Base-by-base conservation (phyloP, 2,329 filamentous ascomycete species). In the Graphiopsis chlorocephala region DNA sequence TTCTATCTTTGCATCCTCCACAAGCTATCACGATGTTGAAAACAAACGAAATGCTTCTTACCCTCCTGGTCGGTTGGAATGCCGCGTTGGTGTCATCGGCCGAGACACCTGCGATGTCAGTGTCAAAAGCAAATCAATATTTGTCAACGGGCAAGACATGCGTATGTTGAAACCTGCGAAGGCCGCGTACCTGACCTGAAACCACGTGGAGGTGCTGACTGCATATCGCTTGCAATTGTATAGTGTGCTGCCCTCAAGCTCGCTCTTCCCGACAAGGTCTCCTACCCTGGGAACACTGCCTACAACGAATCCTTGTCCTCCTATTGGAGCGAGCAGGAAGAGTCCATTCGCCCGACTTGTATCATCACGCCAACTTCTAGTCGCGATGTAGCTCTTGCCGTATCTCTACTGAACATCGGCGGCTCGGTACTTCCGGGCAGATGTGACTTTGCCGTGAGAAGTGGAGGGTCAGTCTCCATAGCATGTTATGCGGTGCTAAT, bases 261-360 rank as follows among this genome's bases (percentile, higher is more conserved):
- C 26, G 65, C 45, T 4, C 50, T 67, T 1, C 35, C 50, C n/a
- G 35, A 55, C 14, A 67, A 64, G 52, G 57, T 66, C n/a, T 63
- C 38, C 2, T 60, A 60, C 26, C 61, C 69, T 25, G 48, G 64
- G 15, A 61, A 35, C 15, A 48, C 61, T 11, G 61, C 61, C 17
- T 72, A 72, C 60, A 65, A 68, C 25, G 42, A 58, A 7, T 70
- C 70, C 1, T 47, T 70, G 11, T 58, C 65, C 10, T 70, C 68
- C 14, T 72, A 72, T 62, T 72, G 70, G 67, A 68, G 66, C 38
- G 31, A 62, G n/a, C 68, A 70, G 29, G 69, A 69, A 42, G 59
- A 53, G 28, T 56, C 47, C 5, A 31, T 69, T 4, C 25, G 63
- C 23, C 69, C 70, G 10, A 50, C 64, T n/a, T 72, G 69, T 42